Evolutionary conservation across 2,329 filamentous ascomycete species (phyloP), one percentile per base, ranked within the genome.

Genomic region (Thelonectria olida): DNA sequence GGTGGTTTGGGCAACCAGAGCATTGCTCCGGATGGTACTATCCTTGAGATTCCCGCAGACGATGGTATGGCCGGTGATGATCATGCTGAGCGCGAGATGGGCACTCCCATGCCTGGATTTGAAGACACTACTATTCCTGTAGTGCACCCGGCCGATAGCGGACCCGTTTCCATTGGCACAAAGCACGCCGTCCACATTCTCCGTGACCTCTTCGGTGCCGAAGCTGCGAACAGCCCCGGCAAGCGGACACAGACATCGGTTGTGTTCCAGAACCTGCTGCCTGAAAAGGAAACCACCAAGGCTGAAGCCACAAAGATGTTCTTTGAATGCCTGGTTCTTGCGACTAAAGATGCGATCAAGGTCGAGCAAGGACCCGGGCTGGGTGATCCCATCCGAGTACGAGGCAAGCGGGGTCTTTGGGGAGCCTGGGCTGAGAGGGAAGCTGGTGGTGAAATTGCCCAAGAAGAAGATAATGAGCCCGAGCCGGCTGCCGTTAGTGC

Each of bases 271-370:
- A 91, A 97, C 59, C 85, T 99, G 48, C 85, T 97, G 31, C 96
- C 96, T 0, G 92, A 97, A 78, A 81, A 84, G 66, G 87, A 86
- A 62, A 95, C 95, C 1, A 93, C 86, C 67, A 92, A 92, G 77
- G 91, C 91, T 8, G 96, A 98, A 72, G 96, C 96, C 0, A 99
- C 96, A 42, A 97, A 97, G 84, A 97, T 99, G 93, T 99, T 99
- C 82, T 99, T 99, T 72, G 96, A 99, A 80, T 90, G 96, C 55
- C 84, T 99, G 22, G 96, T 99, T 3, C 85, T 99, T 47, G 96
- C 95, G 5, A 99, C 96, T 41, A 99, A 99, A 81, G 96, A 99
- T 75, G 96, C 96, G 25, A 92, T 99, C 80, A 97, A 97, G 79
- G 93, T 98, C 23, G 95, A 98, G 75, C 96, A 99, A 78, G 86